These are phyloP conservation scores for Athelia sp. DNA, from an alignment of 1,284 basidiomycete species.

Conservation along the genomic window DNA sequence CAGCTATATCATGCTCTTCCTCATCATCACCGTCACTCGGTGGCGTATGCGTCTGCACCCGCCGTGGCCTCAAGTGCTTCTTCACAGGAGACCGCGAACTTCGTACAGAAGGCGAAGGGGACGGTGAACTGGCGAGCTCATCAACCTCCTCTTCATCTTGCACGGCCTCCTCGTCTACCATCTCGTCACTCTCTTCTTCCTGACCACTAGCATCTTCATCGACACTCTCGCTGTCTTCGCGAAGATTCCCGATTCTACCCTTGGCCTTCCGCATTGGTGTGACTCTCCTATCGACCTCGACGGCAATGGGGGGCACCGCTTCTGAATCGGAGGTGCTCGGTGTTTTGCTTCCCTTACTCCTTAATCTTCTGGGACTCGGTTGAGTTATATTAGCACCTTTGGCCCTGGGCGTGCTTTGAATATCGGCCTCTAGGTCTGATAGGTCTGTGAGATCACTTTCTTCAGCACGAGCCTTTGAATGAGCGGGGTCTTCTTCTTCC, in stretches of 20 bases:
- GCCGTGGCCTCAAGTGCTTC: constrained; percentile 50
- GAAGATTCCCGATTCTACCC: constrained; percentile 29
- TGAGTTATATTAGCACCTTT: constrained; percentile 14
- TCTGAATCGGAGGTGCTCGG: background rate
- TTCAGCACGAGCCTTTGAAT: constrained; percentile 19
- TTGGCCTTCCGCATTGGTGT: constrained; percentile 51
- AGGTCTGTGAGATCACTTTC: constrained; percentile 67
- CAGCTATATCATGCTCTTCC: constrained; percentile 34
- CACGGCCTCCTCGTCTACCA: constrained; percentile 28
- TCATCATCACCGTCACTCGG: constrained; percentile 44
- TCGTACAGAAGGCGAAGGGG: constrained; percentile 38
- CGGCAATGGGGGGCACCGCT: constrained; percentile 9
- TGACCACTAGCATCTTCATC: constrained; percentile 8
- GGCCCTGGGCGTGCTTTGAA: constrained; percentile 24
- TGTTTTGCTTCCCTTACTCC: constrained; percentile 49
- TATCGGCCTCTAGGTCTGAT: constrained; percentile 44
- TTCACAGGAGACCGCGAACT: constrained; percentile 65
- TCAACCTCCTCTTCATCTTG: constrained; percentile 53
- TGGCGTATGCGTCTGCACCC: constrained; percentile 38
- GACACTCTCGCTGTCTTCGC: constrained; percentile 26
- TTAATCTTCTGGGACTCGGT: constrained; percentile 61
- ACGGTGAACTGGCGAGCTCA: constrained; percentile 51
- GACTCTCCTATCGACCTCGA: constrained; percentile 13
- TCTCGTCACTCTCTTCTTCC: constrained; percentile 13
- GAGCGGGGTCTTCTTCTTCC: background rate